phyloP scores from a whole-genome alignment of 2,329 filamentous ascomycete species.

The Epichloe sylvatica region DNA sequence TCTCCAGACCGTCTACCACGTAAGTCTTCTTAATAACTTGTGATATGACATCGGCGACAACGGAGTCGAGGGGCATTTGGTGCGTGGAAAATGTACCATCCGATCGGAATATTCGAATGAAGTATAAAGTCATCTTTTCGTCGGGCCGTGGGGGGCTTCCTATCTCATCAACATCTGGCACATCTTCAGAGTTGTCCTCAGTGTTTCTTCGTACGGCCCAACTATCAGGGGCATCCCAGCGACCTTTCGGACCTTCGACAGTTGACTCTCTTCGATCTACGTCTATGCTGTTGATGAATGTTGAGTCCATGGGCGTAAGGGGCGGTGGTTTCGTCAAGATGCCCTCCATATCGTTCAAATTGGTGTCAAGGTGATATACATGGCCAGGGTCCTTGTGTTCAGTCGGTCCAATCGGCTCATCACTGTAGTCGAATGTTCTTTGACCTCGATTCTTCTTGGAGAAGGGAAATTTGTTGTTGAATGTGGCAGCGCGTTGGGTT shows the following conservation, averaged over 20 bases:
- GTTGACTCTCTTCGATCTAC: conserved; percentile 26
- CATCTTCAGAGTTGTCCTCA: conserved; percentile 47
- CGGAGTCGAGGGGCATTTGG: conserved; percentile 69
- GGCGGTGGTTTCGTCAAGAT: conserved; percentile 62
- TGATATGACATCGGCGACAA: conserved; percentile 73
- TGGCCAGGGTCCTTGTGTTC: conserved; percentile 45
- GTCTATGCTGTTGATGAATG: conserved; percentile 32
- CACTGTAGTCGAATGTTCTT: conserved; percentile 36
- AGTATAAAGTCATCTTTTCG: conserved; percentile 66
- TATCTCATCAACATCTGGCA: conserved; percentile 52
- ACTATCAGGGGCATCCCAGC: conserved; percentile 90
- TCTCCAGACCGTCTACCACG: conserved; percentile 75
- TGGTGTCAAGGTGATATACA: conserved; percentile 70
- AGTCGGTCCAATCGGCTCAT: conserved; percentile 45
- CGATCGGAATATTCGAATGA: conserved; percentile 86
- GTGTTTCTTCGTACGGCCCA: conserved; percentile 75
- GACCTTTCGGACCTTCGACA: conserved; percentile 32
- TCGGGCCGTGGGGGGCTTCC: conserved; percentile 55
- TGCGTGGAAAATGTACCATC: conserved; percentile 92
- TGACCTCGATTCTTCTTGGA: conserved; percentile 39
- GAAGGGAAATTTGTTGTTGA: conserved; percentile 51
- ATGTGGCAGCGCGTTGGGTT: conserved; percentile 32
- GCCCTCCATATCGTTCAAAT: conserved; percentile 81
- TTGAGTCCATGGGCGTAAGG: conserved; percentile 55
- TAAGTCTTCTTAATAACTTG: conserved; percentile 92